Conservation (phyloP, 1,284 basidiomycete species). For the Schizopora paradoxa region DNA sequence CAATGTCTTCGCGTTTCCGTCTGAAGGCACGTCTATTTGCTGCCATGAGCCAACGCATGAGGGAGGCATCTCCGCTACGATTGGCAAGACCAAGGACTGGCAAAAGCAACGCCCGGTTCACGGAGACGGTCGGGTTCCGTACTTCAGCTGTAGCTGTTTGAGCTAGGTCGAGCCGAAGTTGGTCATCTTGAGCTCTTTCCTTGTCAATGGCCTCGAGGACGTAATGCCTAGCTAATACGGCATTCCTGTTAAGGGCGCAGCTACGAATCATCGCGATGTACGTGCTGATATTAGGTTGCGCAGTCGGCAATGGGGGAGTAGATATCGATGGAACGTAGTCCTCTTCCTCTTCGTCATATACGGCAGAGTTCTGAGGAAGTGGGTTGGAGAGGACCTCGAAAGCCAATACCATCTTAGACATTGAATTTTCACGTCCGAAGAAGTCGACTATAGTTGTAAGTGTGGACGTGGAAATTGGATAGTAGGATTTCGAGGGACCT, state of each 20-base stretch:
- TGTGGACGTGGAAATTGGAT: constrained; percentile 57
- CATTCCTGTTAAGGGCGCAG: constrained; percentile 41
- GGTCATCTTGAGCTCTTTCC: constrained; percentile 32
- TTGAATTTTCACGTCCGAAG: constrained; percentile 50
- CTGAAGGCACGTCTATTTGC: constrained; percentile 39
- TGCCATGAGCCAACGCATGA: constrained; percentile 52
- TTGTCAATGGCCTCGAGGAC: constrained; percentile 48
- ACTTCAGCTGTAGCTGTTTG: constrained; percentile 28
- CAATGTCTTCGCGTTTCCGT: constrained; percentile 42
- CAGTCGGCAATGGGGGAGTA: constrained; percentile 37
- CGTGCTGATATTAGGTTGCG: constrained; percentile 64
- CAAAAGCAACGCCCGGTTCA: constrained; percentile 50
- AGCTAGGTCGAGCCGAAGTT: constrained; percentile 20
- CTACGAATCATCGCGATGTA: constrained; percentile 58
- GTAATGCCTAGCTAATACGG: constrained; percentile 62
- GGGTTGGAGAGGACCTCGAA: constrained; percentile 75
- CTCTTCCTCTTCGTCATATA: constrained; percentile 68
- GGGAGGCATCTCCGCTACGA: constrained; percentile 44
- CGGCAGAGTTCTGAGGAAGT: constrained; percentile 44
- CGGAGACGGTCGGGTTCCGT: constrained; percentile 43
- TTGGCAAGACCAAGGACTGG: constrained; percentile 54
- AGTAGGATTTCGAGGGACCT: constrained; percentile 22
- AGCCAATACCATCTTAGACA: constrained; percentile 62
- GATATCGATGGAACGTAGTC: constrained; percentile 34
- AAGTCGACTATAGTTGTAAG: constrained; percentile 69